phyloP scores from a whole-genome alignment of 1,284 basidiomycete genomes.

The Tilletia setariae region DNA sequence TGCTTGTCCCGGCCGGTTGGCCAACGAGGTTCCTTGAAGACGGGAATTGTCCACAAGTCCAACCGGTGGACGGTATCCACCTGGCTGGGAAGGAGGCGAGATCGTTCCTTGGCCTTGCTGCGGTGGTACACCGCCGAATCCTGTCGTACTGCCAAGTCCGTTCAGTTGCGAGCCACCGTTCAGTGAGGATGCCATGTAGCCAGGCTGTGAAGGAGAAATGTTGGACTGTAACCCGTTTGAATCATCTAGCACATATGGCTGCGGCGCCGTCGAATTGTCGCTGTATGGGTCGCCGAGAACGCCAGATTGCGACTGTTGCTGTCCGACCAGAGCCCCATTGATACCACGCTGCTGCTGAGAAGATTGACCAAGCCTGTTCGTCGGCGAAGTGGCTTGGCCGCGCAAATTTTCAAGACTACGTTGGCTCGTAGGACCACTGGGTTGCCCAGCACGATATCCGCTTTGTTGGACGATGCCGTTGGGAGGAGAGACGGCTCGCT shows the following conservation, averaged over 20 bases:
- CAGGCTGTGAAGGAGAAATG: neutral
- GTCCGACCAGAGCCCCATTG: slow-evolving; percentile 6
- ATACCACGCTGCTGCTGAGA: neutral
- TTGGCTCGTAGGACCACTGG: neutral
- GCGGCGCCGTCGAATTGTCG: neutral
- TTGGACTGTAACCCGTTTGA: neutral
- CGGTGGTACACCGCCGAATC: no score
- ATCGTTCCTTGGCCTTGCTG: neutral
- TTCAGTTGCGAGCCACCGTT: neutral
- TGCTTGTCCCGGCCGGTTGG: no score
- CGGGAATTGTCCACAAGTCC: no score
- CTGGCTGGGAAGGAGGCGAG: no score
- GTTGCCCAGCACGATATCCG: neutral
- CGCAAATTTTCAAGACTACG: slow-evolving; percentile 11
- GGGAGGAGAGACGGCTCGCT: slow-evolving; percentile 8
- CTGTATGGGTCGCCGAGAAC: slow-evolving; percentile 6
- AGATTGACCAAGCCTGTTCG: slow-evolving; percentile 3
- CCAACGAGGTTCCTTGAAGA: no score
- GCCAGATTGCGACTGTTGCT: neutral
- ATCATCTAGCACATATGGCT: neutral
- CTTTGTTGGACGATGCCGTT: neutral
- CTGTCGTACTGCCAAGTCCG: no score
- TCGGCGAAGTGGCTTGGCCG: slow-evolving; percentile 1
- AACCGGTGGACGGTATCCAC: no score
- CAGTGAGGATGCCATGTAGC: neutral